These are phyloP conservation scores for Zarea fungicola DNA, from an alignment of 2,329 filamentous ascomycete genomes.

Conservation along the genomic window DNA sequence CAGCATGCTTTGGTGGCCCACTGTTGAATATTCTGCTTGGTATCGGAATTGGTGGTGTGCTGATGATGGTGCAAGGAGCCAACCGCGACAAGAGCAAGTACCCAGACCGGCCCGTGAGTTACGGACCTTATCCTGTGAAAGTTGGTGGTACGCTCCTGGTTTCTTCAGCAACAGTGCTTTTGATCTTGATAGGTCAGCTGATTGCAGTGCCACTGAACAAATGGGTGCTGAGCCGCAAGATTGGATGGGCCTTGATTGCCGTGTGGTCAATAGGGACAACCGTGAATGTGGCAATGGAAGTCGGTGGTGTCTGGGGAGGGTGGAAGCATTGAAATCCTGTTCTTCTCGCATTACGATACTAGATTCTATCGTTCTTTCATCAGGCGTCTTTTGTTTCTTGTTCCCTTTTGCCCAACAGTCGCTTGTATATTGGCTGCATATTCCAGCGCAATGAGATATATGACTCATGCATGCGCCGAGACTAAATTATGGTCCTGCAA, in stretches of 20 bases:
- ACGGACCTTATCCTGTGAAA: conserved; percentile 75
- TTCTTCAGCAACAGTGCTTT: conserved; percentile 73
- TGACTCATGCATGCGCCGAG: background rate
- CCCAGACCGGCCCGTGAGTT: conserved; percentile 57
- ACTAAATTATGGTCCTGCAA: too few relatives aligned
- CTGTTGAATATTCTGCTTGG: conserved; percentile 97
- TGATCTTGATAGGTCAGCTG: conserved; percentile 73
- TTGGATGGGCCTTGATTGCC: conserved; percentile 74
- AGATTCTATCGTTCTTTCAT: background rate
- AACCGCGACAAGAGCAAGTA: conserved; percentile 62
- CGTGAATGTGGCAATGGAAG: conserved; percentile 75
- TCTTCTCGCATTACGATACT: background rate
- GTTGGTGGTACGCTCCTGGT: conserved; percentile 83
- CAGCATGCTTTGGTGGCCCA: conserved; percentile 94
- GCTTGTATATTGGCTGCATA: background rate
- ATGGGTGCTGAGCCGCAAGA: conserved; percentile 77
- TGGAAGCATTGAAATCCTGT: conserved; percentile 11
- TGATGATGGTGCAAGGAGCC: conserved; percentile 73
- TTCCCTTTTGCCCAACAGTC: too few relatives aligned
- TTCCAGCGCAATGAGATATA: background rate
- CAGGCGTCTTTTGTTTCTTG: background rate
- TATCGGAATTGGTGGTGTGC: conserved; percentile 84
- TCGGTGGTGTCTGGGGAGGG: conserved; percentile 49
- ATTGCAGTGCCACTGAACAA: conserved; percentile 77
- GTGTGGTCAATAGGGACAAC: conserved; percentile 79